Conservation (phyloP, 306 rosid species). For the Astragalus glycyphyllos region DNA sequence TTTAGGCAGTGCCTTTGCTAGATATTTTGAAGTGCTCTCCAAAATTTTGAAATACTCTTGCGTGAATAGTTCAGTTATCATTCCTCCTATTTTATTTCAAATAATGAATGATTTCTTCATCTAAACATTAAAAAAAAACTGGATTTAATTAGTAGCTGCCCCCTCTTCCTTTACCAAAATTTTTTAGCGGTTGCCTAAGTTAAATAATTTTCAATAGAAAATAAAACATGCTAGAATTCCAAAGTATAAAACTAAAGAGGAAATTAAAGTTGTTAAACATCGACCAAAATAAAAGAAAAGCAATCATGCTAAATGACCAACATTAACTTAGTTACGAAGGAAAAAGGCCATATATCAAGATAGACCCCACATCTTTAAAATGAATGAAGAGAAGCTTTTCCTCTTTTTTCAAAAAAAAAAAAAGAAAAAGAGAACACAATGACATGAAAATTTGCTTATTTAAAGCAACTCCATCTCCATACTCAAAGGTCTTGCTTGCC, state of each 20-base stretch:
- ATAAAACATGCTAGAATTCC: background rate
- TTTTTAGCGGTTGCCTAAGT: background rate
- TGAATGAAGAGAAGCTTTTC: conserved; percentile 26
- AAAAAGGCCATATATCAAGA: background rate
- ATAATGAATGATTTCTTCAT: too few relatives aligned
- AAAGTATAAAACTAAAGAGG: background rate
- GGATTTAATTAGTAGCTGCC: too few relatives aligned
- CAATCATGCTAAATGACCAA: conserved; percentile 12
- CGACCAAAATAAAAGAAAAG: conserved; percentile 29
- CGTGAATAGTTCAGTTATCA: too few relatives aligned
- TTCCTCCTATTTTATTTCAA: too few relatives aligned
- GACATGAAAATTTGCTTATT: conserved; percentile 19
- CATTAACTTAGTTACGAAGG: background rate
- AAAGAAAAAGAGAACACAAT: background rate
- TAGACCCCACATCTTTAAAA: conserved; percentile 30
- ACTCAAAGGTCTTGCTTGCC: conserved; percentile 35
- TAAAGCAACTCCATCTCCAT: conserved; percentile 42
- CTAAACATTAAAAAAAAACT: too few relatives aligned
- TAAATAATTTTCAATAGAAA: conserved; percentile 17
- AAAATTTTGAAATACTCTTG: too few relatives aligned
- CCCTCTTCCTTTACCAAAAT: background rate
- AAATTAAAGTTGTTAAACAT: conserved; percentile 20
- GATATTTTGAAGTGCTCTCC: too few relatives aligned
- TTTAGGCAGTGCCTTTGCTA: too few relatives aligned
- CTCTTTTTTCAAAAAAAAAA: background rate